phyloP scores from a whole-genome alignment of 2,329 filamentous ascomycete genomes.

The Colletotrichum lindemuthianum region DNA sequence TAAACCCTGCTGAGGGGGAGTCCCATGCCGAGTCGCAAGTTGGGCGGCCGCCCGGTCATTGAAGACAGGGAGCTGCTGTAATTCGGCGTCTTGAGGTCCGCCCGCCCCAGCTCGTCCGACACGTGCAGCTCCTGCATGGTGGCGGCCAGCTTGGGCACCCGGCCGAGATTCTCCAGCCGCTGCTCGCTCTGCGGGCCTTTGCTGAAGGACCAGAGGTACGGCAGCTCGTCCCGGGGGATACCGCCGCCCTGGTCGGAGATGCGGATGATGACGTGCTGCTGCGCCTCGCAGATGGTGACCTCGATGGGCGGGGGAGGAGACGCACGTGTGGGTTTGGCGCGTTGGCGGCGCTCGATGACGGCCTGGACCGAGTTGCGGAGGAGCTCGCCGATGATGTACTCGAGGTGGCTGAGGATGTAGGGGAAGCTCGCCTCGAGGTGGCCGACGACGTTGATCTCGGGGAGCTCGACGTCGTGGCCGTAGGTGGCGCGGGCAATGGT shows the following conservation, averaged over 20 bases:
- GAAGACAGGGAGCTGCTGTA: constrained; percentile 77
- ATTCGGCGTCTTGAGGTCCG: constrained; percentile 53
- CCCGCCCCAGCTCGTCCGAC: constrained; percentile 52
- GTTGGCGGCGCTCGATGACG: constrained; percentile 78
- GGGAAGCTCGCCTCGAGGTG: constrained; percentile 92
- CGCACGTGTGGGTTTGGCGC: constrained; percentile 40
- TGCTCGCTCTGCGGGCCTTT: constrained; percentile 85
- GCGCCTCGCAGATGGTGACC: constrained; percentile 92
- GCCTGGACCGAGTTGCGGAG: constrained; percentile 95
- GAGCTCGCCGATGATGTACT: constrained; percentile 97
- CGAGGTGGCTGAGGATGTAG: constrained; percentile 93
- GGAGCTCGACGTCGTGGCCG: constrained; percentile 75
- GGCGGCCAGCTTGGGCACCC: constrained; percentile 90
- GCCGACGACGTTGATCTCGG: constrained; percentile 84
- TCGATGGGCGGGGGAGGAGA: constrained; percentile 77
- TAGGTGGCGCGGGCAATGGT: constrained; percentile 80
- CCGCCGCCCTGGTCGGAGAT: constrained; percentile 96
- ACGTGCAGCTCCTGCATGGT: constrained; percentile 87
- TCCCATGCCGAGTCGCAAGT: constrained; percentile 90
- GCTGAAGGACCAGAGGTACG: constrained; percentile 95
- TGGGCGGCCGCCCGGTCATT: constrained; percentile 83
- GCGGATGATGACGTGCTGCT: constrained; percentile 94
- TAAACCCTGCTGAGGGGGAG: constrained; percentile 94
- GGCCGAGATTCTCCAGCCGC: constrained; percentile 84
- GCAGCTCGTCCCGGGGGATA: constrained; percentile 84